Conservation (phyloP, 2,329 filamentous ascomycete genomes). For the Trichoderma cornu-damae region DNA sequence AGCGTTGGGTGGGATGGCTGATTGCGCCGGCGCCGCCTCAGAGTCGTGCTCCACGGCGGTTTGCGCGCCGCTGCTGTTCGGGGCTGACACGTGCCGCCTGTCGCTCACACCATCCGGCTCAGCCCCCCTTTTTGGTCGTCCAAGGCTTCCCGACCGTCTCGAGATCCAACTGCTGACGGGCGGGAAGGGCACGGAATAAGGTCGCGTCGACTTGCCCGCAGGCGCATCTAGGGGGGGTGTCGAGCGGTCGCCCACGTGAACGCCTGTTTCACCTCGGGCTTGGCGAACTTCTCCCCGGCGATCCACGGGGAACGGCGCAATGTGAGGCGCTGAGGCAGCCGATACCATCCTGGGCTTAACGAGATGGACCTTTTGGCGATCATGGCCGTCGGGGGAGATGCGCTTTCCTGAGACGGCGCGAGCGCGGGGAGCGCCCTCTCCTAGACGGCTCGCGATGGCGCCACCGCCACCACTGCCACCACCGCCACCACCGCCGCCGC, state of each 20-base stretch:
- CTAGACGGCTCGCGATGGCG: conserved; percentile 24
- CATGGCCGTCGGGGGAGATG: conserved; percentile 25
- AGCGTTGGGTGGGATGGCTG: conserved; percentile 21
- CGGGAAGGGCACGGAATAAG: conserved; percentile 56
- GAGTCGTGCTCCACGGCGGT: conserved; percentile 25
- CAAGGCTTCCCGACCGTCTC: conserved; percentile 49
- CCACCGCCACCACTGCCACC: conserved; percentile 21
- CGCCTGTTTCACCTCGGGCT: not conserved
- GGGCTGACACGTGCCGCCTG: conserved; percentile 52
- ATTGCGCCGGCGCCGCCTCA: conserved; percentile 24
- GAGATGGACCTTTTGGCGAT: conserved; percentile 30
- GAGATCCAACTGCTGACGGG: conserved; percentile 54
- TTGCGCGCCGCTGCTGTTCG: conserved; percentile 34
- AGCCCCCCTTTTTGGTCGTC: conserved; percentile 48
- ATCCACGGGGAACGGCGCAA: conserved; percentile 24
- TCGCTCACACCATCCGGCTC: conserved; percentile 39
- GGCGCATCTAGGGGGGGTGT: conserved; percentile 37
- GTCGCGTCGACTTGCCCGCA: conserved; percentile 45
- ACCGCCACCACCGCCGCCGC: conserved; percentile 21
- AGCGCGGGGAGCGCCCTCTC: conserved; percentile 27
- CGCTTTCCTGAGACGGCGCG: conserved; percentile 27
- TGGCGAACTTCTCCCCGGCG: conserved; percentile 23
- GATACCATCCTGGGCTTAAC: conserved; percentile 37
- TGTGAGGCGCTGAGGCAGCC: conserved; percentile 23
- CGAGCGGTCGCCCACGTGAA: conserved; percentile 5